These are phyloP conservation scores for Limonomyces culmigenus DNA, from an alignment of 1,284 basidiomycete genomes.

Conservation along the genomic window DNA sequence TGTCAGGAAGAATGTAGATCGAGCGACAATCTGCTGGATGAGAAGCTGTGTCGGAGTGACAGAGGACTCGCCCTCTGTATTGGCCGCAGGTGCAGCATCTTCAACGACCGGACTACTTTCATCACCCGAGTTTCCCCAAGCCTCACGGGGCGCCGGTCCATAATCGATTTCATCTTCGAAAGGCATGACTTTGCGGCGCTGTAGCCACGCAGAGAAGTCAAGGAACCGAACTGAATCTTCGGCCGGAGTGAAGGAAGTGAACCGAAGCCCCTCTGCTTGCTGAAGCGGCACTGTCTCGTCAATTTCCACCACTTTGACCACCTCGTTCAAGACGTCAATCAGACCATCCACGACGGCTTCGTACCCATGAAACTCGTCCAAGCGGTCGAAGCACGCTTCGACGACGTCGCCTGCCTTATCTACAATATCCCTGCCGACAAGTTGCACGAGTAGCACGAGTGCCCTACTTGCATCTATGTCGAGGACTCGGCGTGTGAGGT, in stretches of 20 bases:
- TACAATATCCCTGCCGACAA: slow-evolving; percentile 75
- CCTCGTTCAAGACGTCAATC: slow-evolving; percentile 71
- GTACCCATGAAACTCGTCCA: slow-evolving; percentile 90
- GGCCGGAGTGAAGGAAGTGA: slow-evolving; percentile 2
- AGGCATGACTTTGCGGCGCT: slow-evolving; percentile 23
- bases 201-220: slow-evolving; percentile 48
- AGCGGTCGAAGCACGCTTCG: slow-evolving; percentile 86
- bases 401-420: slow-evolving; percentile 80
- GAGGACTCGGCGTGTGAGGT: slow-evolving; percentile 60
- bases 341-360: slow-evolving; percentile 70
- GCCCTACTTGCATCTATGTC: slow-evolving; percentile 71
- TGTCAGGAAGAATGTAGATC: slow-evolving; percentile 80
- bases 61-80: slow-evolving; percentile 18
- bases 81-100: not conserved
- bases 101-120: slow-evolving; percentile 16
- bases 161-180: slow-evolving; percentile 29
- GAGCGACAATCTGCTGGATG: slow-evolving; percentile 69
- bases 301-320: slow-evolving; percentile 52
- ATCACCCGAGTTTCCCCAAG: slow-evolving; percentile 7
- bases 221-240: slow-evolving; percentile 18
- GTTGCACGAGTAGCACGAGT: slow-evolving; percentile 62
- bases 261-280: too few species aligned
- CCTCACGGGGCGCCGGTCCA: slow-evolving; percentile 21
- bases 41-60: slow-evolving; percentile 57
- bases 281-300: too few species aligned